Evolutionary conservation across 2,329 filamentous ascomycete genomes (phyloP).

Genomic region (Alternaria conjuncta): DNA sequence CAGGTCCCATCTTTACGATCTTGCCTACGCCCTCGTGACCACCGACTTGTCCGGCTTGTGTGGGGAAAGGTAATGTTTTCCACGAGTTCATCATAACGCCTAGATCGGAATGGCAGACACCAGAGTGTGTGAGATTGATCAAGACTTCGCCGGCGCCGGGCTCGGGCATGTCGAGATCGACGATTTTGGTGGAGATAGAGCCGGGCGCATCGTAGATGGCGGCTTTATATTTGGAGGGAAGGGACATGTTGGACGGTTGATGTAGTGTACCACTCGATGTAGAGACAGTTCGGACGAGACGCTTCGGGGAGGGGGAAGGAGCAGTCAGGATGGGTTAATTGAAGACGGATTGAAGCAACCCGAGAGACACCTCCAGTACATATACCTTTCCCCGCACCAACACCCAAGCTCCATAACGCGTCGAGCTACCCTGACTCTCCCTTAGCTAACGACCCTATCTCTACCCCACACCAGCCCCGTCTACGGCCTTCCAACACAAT

Average conservation of each 20-base stretch:
- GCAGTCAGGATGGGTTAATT: not conserved
- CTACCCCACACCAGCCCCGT: not conserved
- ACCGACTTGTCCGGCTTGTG: constrained; percentile 67
- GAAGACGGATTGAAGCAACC: not conserved
- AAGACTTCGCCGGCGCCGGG: constrained; percentile 68
- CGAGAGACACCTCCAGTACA: not conserved
- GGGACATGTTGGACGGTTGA: not conserved
- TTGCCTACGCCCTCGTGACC: constrained; percentile 73
- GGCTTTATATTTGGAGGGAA: constrained; percentile 68
- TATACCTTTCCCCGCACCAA: not conserved
- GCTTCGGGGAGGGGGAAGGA: not conserved
- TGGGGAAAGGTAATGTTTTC: constrained; percentile 64
- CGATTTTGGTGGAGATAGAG: constrained; percentile 68
- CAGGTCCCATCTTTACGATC: constrained; percentile 69
- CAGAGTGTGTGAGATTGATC: constrained; percentile 68
- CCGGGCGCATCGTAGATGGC: constrained; percentile 70
- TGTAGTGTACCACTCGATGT: not conserved
- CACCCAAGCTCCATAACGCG: not conserved
- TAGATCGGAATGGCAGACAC: constrained; percentile 70
- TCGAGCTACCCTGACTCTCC: not conserved
- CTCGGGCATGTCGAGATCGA: constrained; percentile 68
- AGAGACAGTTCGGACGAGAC: not conserved
- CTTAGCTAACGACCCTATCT: not conserved
- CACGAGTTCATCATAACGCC: constrained; percentile 59
- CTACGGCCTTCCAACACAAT: not conserved